Conservation (phyloP, 192 early-diverging fungal species). For the Globomyces pollinis-pini region DNA sequence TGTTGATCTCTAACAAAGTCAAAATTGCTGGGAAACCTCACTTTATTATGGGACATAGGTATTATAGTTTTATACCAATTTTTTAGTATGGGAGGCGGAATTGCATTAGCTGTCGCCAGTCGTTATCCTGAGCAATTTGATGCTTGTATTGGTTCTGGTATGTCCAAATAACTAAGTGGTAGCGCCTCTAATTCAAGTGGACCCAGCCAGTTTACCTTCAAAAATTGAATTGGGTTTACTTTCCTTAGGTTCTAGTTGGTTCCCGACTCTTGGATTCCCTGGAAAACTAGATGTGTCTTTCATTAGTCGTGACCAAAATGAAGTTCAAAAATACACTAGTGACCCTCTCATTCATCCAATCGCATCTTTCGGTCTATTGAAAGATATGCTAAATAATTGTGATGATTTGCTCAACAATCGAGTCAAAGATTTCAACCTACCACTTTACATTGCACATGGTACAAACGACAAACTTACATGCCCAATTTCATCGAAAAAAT, state of each 20-base stretch:
- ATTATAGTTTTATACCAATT: background rate
- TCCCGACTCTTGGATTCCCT: background rate
- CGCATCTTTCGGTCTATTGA: background rate
- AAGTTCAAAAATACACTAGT: background rate
- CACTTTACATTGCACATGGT: conserved; percentile 2
- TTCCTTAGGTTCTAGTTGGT: background rate
- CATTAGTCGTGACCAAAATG: background rate
- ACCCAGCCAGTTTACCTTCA: background rate
- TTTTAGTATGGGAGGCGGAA: background rate
- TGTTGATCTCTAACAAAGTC: background rate
- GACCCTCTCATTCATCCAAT: background rate
- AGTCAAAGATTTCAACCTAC: background rate
- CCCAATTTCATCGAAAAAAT: conserved; percentile 1
- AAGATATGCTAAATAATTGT: background rate
- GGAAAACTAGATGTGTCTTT: background rate
- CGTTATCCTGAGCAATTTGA: background rate
- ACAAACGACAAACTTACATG: background rate
- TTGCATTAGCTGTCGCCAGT: background rate
- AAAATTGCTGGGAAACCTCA: background rate
- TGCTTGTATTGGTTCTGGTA: background rate
- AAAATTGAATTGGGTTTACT: background rate
- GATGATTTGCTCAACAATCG: background rate
- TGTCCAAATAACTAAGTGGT: background rate
- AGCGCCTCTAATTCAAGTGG: background rate
- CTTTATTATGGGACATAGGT: background rate